Conservation (phyloP, 257 asterid species). For the Solanum acaule region DNA sequence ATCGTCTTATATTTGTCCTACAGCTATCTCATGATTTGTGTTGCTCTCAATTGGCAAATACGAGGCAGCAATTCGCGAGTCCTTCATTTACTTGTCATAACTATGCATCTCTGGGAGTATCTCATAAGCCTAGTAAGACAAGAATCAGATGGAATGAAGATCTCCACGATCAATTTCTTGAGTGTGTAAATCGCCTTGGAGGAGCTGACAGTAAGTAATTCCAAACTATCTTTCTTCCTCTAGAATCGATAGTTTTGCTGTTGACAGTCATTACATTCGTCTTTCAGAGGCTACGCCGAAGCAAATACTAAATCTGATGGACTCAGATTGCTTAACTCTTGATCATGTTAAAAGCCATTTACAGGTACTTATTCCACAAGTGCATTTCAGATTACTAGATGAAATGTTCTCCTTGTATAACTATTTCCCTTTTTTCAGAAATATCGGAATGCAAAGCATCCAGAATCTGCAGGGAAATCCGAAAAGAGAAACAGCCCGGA, state of each 20-base stretch:
- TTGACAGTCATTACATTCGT: background rate
- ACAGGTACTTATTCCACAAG: slow-evolving; percentile 37
- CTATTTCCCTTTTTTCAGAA: slow-evolving; percentile 23
- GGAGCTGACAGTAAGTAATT: slow-evolving; percentile 78
- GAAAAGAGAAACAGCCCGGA: slow-evolving; percentile 27
- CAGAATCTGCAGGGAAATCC: slow-evolving; percentile 46
- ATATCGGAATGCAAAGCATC: slow-evolving; percentile 67
- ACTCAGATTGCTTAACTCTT: slow-evolving; percentile 69
- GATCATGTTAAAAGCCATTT: slow-evolving; percentile 94
- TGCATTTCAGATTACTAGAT: background rate
- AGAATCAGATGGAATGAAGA: slow-evolving; percentile 90
- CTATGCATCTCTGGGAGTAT: slow-evolving; percentile 19
- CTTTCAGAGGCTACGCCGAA: slow-evolving; percentile 87
- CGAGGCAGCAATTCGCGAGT: slow-evolving; percentile 16
- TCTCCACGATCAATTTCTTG: slow-evolving; percentile 79
- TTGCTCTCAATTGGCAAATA: slow-evolving; percentile 16
- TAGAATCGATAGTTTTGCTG: background rate
- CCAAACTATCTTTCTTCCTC: background rate
- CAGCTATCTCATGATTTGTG: slow-evolving; percentile 32
- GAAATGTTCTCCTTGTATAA: background rate
- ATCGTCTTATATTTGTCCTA: background rate
- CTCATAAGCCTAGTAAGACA: slow-evolving; percentile 30
- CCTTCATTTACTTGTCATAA: slow-evolving; percentile 14
- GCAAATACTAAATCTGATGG: slow-evolving; percentile 82
- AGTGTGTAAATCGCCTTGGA: slow-evolving; percentile 71